Evolutionary conservation across 345 rosid species (phyloP).

Genomic region (Kandelia obovata): DNA sequence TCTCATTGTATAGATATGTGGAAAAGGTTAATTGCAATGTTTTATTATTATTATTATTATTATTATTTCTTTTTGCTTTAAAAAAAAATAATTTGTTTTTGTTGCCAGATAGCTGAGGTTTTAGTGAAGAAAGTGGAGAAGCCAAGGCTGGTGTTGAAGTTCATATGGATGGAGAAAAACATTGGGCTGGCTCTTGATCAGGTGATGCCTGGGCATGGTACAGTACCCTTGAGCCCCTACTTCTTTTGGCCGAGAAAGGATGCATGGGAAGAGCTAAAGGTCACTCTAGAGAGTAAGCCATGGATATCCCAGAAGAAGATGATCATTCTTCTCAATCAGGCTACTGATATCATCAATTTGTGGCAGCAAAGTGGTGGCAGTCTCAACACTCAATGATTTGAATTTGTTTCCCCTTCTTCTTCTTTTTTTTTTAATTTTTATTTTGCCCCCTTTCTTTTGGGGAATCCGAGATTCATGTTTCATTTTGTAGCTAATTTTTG

Average conservation of each 20-base stretch:
- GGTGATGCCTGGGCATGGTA: conserved; percentile 63
- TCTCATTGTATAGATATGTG: too few species aligned
- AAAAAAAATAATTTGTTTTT: not conserved
- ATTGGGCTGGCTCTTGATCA: conserved; percentile 72
- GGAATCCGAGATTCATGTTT: not conserved
- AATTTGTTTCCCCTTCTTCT: not conserved
- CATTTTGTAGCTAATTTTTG: too few species aligned
- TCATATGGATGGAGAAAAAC: conserved; percentile 91
- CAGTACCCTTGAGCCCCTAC: conserved; percentile 71
- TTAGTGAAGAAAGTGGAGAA: conserved; percentile 47
- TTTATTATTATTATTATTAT: not conserved
- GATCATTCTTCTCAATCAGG: conserved; percentile 80
- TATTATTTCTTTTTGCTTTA: not conserved
- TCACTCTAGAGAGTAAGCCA: conserved; percentile 67
- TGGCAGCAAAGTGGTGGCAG: conserved; percentile 92
- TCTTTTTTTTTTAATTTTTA: too few species aligned
- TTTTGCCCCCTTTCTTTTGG: not conserved
- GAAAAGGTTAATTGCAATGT: not conserved
- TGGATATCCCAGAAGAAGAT: conserved; percentile 80
- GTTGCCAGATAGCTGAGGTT: conserved; percentile 30
- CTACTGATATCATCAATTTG: conserved; percentile 76
- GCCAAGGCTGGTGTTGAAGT: conserved; percentile 64
- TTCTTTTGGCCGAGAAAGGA: conserved; percentile 82
- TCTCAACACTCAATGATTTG: conserved; percentile 20
- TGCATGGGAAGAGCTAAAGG: conserved; percentile 84